A percentile compares a stretch with the other conserved stretches of the same genome.
These are phyloP conservation scores for Sporobolomyces pararoseus DNA, from an alignment of 768 basidiomycete genomes.

Conservation along the genomic window DNA sequence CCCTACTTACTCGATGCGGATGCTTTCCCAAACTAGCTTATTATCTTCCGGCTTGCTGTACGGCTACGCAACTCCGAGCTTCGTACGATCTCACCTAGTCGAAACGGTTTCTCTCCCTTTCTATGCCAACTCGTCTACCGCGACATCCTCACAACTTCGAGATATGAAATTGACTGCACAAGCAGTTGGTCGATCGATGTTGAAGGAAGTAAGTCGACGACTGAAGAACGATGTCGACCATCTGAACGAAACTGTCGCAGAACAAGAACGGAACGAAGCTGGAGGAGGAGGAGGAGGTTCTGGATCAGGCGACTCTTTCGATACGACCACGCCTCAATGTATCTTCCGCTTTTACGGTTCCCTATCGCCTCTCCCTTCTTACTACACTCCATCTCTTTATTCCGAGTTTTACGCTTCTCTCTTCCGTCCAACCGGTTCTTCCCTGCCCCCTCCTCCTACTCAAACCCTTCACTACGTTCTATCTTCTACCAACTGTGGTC, in stretches of 20 bases:
- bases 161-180: conserved; percentile 9
- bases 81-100: conserved; percentile 13
- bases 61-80: conserved; percentile 35
- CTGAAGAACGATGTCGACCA: not conserved
- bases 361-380: conserved; percentile 27
- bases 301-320: not conserved
- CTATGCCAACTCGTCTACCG: not conserved
- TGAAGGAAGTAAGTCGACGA: not conserved
- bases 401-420: conserved; percentile 39
- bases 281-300: not conserved
- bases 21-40: conserved; percentile 24
- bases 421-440: conserved; percentile 36
- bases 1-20: too few relatives aligned
- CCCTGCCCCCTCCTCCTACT: conserved; percentile 7
- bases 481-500: conserved; percentile 41
- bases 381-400: conserved; percentile 19
- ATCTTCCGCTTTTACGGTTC: conserved; percentile 43
- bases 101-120: conserved; percentile 19
- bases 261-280: not conserved
- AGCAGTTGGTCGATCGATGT: conserved; percentile 22
- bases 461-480: conserved; percentile 30
- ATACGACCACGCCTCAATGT: conserved; percentile 21
- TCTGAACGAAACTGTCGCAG: conserved; percentile 6
- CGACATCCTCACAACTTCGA: not conserved
- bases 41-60: conserved; percentile 40